Conservation (phyloP, 2,329 filamentous ascomycete species). For the Arthroderma sp. region DNA sequence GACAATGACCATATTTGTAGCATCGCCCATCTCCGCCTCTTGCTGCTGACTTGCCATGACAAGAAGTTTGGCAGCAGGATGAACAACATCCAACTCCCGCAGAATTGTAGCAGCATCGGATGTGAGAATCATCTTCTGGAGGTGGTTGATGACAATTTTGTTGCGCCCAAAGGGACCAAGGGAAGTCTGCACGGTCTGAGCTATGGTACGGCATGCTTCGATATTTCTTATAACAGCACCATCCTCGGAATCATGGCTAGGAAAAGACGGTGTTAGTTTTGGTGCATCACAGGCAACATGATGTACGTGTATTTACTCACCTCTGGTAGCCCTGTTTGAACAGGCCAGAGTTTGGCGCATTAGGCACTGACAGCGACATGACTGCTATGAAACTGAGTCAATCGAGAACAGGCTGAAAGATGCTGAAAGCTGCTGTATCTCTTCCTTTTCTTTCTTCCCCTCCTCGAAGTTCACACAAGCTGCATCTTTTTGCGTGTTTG, state of each 20-base stretch:
- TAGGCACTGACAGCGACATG: slow-evolving; percentile 96
- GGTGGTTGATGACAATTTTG: slow-evolving; percentile 99
- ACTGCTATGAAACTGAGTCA: slow-evolving; percentile 12
- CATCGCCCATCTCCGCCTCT: slow-evolving; percentile 97
- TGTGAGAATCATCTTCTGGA: slow-evolving; percentile 98
- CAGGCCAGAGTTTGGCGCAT: slow-evolving; percentile 79
- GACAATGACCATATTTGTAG: slow-evolving; percentile 92
- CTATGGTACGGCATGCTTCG: slow-evolving; percentile 92
- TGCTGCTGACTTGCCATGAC: slow-evolving; percentile 99
- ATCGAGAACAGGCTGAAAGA: no score
- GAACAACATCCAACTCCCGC: slow-evolving; percentile 92
- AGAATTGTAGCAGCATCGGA: slow-evolving; percentile 96
- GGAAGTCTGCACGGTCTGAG: slow-evolving; percentile 91
- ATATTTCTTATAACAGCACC: slow-evolving; percentile 97
- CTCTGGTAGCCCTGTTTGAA: slow-evolving; percentile 97
- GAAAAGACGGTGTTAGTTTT: background rate
- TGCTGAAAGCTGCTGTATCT: background rate
- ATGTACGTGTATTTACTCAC: slow-evolving; percentile 39
- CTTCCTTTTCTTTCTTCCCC: background rate
- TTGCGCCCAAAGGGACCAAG: slow-evolving; percentile 95
- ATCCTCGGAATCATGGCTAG: slow-evolving; percentile 96
- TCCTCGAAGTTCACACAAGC: no score
- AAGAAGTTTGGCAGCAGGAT: slow-evolving; percentile 90
- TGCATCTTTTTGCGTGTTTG: slow-evolving; percentile 4
- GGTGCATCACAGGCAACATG: slow-evolving; percentile 6